A percentile compares a stretch with the other conserved stretches of the same genome.
phyloP scores from a whole-genome alignment of 768 basidiomycete genomes.

The Phlegmacium glaucopus region DNA sequence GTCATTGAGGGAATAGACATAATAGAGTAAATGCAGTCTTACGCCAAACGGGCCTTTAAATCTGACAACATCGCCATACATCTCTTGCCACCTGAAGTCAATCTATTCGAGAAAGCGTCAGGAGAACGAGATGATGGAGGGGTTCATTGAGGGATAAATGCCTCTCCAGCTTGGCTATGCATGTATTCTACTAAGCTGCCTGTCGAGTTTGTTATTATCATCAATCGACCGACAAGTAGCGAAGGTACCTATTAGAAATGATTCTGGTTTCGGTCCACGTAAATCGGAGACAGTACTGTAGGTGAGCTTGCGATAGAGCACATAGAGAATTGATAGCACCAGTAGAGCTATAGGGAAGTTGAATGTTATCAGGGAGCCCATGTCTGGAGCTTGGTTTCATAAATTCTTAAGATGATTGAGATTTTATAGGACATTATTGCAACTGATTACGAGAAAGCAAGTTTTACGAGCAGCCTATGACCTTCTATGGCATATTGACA shows the following conservation, averaged over 20 bases:
- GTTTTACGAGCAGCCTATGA: too few relatives aligned
- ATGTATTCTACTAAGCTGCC: constrained; percentile 28
- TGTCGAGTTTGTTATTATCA: constrained; percentile 3
- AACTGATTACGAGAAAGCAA: too few relatives aligned
- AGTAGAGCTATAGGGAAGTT: constrained; percentile 1
- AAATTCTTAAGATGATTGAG: too few relatives aligned
- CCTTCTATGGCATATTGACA: too few relatives aligned
- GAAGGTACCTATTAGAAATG: constrained; percentile 35
- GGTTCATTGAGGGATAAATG: constrained; percentile 7
- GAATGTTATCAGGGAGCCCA: not conserved
- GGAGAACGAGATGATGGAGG: constrained; percentile 10
- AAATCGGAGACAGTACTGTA: constrained; percentile 32
- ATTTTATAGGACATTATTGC: too few relatives aligned
- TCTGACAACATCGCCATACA: constrained; percentile 38
- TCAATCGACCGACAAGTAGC: not conserved
- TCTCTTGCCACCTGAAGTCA: constrained; percentile 42
- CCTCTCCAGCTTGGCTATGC: constrained; percentile 32
- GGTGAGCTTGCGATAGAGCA: too few relatives aligned
- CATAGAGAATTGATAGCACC: constrained; percentile 14
- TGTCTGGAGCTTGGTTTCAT: too few relatives aligned
- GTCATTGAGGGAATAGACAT: not conserved
- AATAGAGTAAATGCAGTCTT: constrained; percentile 7
- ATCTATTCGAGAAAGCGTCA: constrained; percentile 20
- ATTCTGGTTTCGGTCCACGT: constrained; percentile 33
- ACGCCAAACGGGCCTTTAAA: constrained; percentile 37